phyloP scores from a whole-genome alignment of 2,329 filamentous ascomycete genomes.

The Colletotrichum sp. region DNA sequence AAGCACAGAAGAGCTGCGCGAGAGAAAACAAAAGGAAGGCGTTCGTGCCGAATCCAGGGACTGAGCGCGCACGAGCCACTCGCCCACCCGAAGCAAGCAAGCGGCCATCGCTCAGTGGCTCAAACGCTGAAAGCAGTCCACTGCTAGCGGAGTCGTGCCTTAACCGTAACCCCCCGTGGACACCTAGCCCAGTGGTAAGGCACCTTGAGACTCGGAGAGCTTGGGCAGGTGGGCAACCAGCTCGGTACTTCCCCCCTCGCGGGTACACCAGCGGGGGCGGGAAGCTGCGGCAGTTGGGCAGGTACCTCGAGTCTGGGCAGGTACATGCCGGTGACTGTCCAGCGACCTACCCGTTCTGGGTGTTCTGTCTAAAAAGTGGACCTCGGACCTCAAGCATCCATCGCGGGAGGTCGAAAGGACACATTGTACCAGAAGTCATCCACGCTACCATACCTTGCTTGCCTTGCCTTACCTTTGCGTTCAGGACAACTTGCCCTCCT shows the following conservation, averaged over 20 bases:
- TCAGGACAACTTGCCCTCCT: constrained; percentile 18
- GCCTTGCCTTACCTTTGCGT: not conserved
- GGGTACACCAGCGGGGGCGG: not conserved
- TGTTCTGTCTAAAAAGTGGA: constrained; percentile 20
- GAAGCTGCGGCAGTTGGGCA: not conserved
- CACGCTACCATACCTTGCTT: not conserved
- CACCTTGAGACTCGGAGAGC: not conserved
- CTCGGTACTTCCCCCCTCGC: constrained; percentile 6
- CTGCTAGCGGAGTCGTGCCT: constrained; percentile 16
- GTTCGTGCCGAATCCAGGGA: constrained; percentile 16
- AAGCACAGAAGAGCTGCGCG: not conserved
- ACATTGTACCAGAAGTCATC: constrained; percentile 22
- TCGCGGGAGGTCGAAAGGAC: constrained; percentile 21
- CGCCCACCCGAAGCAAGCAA: not conserved
- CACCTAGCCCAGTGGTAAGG: not conserved
- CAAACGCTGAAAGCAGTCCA: constrained; percentile 8
- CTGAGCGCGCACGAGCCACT: constrained; percentile 4
- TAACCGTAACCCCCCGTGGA: not conserved
- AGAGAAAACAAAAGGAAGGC: not conserved
- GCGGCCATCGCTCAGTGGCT: constrained; percentile 10
- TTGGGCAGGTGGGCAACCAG: not conserved
- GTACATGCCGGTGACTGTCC: not conserved
- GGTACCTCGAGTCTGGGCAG: not conserved
- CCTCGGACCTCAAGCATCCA: constrained; percentile 19
- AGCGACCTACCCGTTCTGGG: constrained; percentile 19